Base-by-base conservation (phyloP, 257 asterid genomes). In the Apocynum venetum region DNA sequence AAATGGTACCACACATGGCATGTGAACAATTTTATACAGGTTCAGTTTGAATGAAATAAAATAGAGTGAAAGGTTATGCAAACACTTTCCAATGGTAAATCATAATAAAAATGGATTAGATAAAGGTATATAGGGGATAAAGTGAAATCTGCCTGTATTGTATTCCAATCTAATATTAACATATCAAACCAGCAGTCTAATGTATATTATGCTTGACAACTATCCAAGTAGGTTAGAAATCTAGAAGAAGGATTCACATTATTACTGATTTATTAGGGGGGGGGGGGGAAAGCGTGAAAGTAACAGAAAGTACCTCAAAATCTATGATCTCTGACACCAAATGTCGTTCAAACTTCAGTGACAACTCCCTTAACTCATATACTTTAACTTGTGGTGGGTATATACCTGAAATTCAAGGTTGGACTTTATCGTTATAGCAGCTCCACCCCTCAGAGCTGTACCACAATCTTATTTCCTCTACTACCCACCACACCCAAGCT, bases 301-400 rank as follows among this genome's bases (percentile, higher is more conserved):
- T 75, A 48, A 47, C 43, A 65, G 69, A 17, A 63, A 67, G 41
- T 82, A 93, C 99, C 96, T 93, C 85, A 75, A 95, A 95, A 82
- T 91, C 73, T 76, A 95, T 82, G 65, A 93, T 95, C 87, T 95
- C 98, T 43, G 99, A 93, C 51, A 93, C 82, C 80, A 95, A 87
- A 85, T 95, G 99, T 69, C 99, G 91, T 84, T 95, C 98, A 79
- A 95, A 95, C 89, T 93, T 95, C 83, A 90, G 76, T 1, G 99
- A 80, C 77, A 90, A 83, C 79, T 95, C 94, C 81, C 93, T 89
- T 80, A 93, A 85, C 90, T 95, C 98, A 47, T 84, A 95, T 61
- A 95, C 99, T 89, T 95, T 95, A 74, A 93, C 81, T 86, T 95
- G 99, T 43, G 99, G 99, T 67, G 99, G 99, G 75, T 95, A 93